A percentile compares a stretch with the other conserved stretches of the same genome.
Conservation (phyloP, 768 basidiomycete genomes). For the Austroboletus festivus region DNA sequence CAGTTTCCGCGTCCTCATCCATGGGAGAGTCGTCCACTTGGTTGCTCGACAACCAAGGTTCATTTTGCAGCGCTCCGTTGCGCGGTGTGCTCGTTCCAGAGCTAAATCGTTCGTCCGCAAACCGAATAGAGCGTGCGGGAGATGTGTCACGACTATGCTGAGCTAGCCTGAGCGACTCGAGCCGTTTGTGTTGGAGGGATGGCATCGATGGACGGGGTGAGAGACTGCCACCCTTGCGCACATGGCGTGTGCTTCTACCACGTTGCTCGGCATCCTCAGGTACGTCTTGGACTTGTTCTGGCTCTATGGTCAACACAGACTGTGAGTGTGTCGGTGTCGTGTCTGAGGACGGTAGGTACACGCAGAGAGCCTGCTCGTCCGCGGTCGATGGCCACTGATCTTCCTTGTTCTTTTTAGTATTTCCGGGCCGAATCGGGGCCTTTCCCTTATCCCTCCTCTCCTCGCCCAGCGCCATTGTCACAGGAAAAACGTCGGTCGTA, state of each 20-base stretch:
- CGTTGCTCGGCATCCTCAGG: slow-evolving; percentile 15
- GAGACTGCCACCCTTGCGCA: slow-evolving; percentile 12
- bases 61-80: slow-evolving; percentile 16
- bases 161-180: slow-evolving; percentile 26
- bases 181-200: slow-evolving; percentile 28
- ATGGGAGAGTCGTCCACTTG: slow-evolving; percentile 6
- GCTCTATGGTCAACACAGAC: slow-evolving; percentile 4
- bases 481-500: slow-evolving; percentile 7
- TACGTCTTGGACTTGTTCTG: slow-evolving; percentile 3
- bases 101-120: slow-evolving; percentile 40
- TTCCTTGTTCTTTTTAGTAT: slow-evolving; percentile 4
- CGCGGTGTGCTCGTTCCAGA: slow-evolving; percentile 21
- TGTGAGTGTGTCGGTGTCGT: not conserved
- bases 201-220: slow-evolving; percentile 21
- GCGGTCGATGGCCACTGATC: slow-evolving; percentile 12
- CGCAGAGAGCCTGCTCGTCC: slow-evolving; percentile 11
- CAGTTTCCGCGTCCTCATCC: slow-evolving; percentile 17
- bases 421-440: slow-evolving; percentile 1
- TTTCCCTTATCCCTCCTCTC: slow-evolving; percentile 23
- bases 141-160: slow-evolving; percentile 39
- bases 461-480: slow-evolving; percentile 4
- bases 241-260: slow-evolving; percentile 19
- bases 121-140: slow-evolving; percentile 47
- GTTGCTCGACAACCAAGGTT: slow-evolving; percentile 12
- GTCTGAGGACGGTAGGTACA: not conserved